Conservation (phyloP, 345 rosid genomes). For the Pistacia integerrima region DNA sequence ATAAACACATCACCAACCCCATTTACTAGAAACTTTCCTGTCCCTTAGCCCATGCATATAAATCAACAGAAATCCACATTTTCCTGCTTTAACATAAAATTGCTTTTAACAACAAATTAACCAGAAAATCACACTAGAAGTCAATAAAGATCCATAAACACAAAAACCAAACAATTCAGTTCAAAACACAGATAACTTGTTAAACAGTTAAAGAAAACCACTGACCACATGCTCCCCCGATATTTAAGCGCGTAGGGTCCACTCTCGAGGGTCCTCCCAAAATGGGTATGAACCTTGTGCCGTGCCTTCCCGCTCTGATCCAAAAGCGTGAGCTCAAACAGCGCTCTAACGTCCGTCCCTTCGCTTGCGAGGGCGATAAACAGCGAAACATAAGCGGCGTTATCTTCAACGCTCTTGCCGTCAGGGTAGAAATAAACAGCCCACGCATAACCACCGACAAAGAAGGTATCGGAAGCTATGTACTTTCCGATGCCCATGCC, state of each 20-base stretch:
- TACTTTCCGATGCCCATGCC: slow-evolving; percentile 81
- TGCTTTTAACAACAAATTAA: background rate
- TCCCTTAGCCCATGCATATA: too few species aligned
- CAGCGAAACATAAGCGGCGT: slow-evolving; percentile 54
- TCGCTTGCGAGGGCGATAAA: slow-evolving; percentile 79
- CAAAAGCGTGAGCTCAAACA: slow-evolving; percentile 72
- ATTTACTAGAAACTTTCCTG: background rate
- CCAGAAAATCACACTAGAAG: background rate
- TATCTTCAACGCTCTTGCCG: slow-evolving; percentile 76
- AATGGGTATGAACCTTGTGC: slow-evolving; percentile 80
- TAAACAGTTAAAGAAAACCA: background rate
- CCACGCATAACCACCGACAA: slow-evolving; percentile 75
- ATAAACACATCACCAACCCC: background rate
- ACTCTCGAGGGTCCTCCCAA: slow-evolving; percentile 70
- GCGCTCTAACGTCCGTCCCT: slow-evolving; percentile 75
- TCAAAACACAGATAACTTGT: background rate
- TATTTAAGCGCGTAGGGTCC: slow-evolving; percentile 78
- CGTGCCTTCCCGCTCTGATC: slow-evolving; percentile 72
- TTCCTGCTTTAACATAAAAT: background rate
- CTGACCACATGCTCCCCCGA: slow-evolving; percentile 88
- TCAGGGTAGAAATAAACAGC: slow-evolving; percentile 81
- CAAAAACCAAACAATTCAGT: background rate
- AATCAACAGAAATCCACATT: too few species aligned
- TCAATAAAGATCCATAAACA: background rate
- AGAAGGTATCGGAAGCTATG: slow-evolving; percentile 62